phyloP scores from a whole-genome alignment of 2,329 filamentous ascomycete species.

The Paecilomyces formosus region DNA sequence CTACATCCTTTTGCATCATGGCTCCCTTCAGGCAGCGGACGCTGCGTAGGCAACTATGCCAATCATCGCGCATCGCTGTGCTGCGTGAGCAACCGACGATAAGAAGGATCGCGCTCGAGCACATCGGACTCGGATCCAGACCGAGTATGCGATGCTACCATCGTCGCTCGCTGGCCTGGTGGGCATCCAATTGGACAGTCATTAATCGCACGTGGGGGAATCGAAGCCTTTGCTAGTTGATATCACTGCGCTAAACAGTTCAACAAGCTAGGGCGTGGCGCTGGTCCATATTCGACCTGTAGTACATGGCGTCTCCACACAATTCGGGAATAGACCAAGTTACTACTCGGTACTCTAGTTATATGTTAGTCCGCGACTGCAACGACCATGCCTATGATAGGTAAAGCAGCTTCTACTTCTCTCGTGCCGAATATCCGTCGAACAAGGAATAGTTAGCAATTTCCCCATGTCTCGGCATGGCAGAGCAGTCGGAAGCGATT shows the following conservation, averaged over 20 bases:
- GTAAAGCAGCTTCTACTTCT: neutral
- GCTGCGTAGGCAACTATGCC: neutral
- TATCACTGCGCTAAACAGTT: neutral
- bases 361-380: neutral
- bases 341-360: too few relatives aligned
- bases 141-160: neutral
- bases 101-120: too few relatives aligned
- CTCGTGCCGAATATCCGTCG: neutral
- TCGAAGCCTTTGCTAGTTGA: neutral
- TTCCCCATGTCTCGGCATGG: neutral
- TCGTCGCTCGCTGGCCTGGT: neutral
- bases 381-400: neutral
- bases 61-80: neutral
- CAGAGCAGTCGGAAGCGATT: neutral
- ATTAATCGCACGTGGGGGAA: neutral
- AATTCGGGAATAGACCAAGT: neutral
- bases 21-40: neutral
- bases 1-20: neutral
- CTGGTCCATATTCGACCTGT: neutral
- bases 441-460: neutral
- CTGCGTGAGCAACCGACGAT: neutral
- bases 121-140: neutral
- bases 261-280: too few relatives aligned
- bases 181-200: neutral
- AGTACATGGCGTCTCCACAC: neutral